phyloP scores from a whole-genome alignment of 345 rosid species.

The Syzygium grande region DNA sequence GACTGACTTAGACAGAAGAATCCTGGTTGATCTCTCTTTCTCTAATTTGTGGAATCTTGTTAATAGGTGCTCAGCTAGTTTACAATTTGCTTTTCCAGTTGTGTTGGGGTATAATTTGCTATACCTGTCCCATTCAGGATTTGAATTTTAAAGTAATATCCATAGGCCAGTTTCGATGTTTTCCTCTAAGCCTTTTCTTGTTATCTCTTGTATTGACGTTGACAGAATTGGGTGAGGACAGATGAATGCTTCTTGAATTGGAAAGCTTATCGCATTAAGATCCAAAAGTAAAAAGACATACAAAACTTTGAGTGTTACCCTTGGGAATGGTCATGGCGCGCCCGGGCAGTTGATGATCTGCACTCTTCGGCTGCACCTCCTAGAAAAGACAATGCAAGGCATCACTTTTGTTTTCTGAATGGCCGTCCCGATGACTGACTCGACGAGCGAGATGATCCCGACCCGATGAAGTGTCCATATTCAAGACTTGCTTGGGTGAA shows the following conservation, averaged over 20 bases:
- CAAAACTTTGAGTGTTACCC: neutral
- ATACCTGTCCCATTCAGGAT: neutral
- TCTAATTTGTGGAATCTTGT: neutral
- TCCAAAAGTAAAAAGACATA: too few species aligned
- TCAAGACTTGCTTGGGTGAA: too few species aligned
- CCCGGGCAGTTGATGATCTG: neutral
- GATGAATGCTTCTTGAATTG: neutral
- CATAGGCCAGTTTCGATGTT: neutral
- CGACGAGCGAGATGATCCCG: too few species aligned
- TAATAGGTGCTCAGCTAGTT: neutral
- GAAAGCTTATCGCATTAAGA: too few species aligned
- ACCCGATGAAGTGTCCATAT: too few species aligned
- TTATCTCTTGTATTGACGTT: neutral
- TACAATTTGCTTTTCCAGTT: neutral
- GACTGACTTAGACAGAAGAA: neutral
- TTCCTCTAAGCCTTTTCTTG: neutral
- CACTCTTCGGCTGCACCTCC: too few species aligned
- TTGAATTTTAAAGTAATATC: too few species aligned
- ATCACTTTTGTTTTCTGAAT: neutral
- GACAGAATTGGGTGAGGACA: neutral
- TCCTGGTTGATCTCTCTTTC: neutral
- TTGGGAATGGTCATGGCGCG: neutral
- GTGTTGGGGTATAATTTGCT: too few species aligned
- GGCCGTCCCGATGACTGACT: neutral
- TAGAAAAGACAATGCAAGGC: neutral